Evolutionary conservation across 257 asterid genomes (phyloP), one percentile per base, ranked within the genome.

Genomic region (Solanum gandarillasii): DNA sequence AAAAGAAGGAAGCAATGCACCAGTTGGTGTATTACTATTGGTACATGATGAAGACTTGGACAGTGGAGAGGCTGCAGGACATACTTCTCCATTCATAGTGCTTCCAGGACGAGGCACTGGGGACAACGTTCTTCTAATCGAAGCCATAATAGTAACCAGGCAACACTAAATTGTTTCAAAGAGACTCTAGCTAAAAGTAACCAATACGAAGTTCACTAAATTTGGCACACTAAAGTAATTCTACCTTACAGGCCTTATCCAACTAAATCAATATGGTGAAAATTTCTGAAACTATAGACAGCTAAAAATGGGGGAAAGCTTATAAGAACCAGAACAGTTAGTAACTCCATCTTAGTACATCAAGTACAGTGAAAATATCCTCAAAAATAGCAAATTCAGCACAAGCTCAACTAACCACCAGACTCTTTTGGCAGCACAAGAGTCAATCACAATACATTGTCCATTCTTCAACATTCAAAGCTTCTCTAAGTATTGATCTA

Each of bases 81-180:
- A 89, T 12, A 94, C 95, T 89, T 94, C 97, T 16, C 94, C 95
- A 68, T 91, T 92, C 89, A 89, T 36, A 83, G 91, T 8, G 68
- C 87, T 79, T 72, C 95, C 94, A 0, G 92, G 92, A 23, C 95
- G 92, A 87, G 95, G 93, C 87, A 93, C 93, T 6, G 95, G 97
- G 32, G 95, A 93, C 85, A 93, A 46, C 36, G 95, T 89, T 88
- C 98, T 90, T 90, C 98, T 91, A 79, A 94, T 91, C 21, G 95
- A 95, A 79, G 98, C 96, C 98, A 95, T 95, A 39, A 90, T 52
- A 67, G 52, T 72, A 41, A 58, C 13, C 39, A 81, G 11, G n/a
- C 68, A 27, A 81, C 41, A 25, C 21, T 46, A 46, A 79, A 27
- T 9, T 81, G 25, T 27, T 27, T 46, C 85, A 43, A 79, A 27